Evolutionary conservation across 345 rosid genomes (phyloP), one percentile per base, ranked within the genome.

Genomic region (Turritis glabra): DNA sequence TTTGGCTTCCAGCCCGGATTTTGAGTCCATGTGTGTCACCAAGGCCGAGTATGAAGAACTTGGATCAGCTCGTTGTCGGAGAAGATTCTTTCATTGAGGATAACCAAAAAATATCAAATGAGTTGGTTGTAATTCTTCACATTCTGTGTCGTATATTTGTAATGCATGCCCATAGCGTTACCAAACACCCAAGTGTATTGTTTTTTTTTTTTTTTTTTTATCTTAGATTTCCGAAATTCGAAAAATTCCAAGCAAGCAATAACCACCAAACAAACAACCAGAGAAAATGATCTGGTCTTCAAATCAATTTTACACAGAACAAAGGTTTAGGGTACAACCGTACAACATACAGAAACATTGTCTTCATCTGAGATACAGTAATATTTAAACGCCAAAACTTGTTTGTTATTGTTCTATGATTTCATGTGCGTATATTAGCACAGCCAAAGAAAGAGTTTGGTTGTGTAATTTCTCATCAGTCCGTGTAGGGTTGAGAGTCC

Each of bases 1-100:
- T 55, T 76, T 94, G 84, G 97, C 98, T 52, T 91, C 97, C 21
- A 91, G 96, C 81, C 97, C 97, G 0, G 97, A 87, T 72, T 94
- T 83, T 71, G 88, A 91, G 75, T 80, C 89, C 9, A 94, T 89
- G 92, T 90, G 97, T 27, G 87, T 90, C 73, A 90, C 98, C 78
- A 94, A 94, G 82, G 83, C 89, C n/a, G 98, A 94, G 58, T 94
- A 91, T 26, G 98, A 94, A 80, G 98, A 94, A 81, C 88, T 82
- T 75, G 98, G 97, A 81, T 94, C 98, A 69, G 85, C 82, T 72
- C 86, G 95, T 67, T 91, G 97, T 78, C 89, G 92, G 33, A 82
- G 54, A 78, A 85, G 95, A 76, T 94, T 94, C 86, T 88, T 90
- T 79, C 89, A 80, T 64, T 90, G 81, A 87, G 35, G 21, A 5